These are phyloP conservation scores for Alternaria conjuncta DNA, from an alignment of 2,329 filamentous ascomycete species.

Conservation along the genomic window DNA sequence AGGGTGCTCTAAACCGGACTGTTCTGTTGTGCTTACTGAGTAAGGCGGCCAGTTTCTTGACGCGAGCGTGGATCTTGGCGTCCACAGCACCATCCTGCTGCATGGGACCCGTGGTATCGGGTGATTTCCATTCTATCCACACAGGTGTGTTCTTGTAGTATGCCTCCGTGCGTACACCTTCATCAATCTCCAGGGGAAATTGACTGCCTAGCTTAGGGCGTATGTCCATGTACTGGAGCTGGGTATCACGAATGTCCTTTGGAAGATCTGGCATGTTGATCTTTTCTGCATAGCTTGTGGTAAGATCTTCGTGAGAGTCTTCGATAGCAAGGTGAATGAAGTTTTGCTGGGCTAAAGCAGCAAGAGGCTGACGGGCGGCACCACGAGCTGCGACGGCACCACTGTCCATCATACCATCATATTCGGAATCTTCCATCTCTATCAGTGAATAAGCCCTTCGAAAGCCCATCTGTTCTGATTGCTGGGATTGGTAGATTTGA, in stretches of 20 bases:
- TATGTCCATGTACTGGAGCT: constrained; percentile 22
- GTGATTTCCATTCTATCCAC: constrained; percentile 50
- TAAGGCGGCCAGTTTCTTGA: constrained; percentile 40
- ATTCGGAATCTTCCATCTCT: constrained; percentile 28
- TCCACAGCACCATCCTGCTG: constrained; percentile 26
- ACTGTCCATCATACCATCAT: constrained; percentile 16
- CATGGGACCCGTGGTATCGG: constrained; percentile 28
- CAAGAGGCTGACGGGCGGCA: constrained; percentile 29
- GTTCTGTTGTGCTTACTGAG: constrained; percentile 40
- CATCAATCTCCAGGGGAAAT: constrained; percentile 25
- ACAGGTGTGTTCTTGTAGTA: constrained; percentile 32
- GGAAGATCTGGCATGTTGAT: constrained; percentile 32
- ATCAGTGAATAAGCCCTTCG: constrained; percentile 16
- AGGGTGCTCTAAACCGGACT: constrained; percentile 42
- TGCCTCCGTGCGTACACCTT: constrained; percentile 39
- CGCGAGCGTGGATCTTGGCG: constrained; percentile 38
- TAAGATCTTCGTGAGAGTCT: constrained; percentile 27
- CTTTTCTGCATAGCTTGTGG: constrained; percentile 30
- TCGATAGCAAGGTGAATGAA: constrained; percentile 46
- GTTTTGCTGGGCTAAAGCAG: constrained; percentile 44
- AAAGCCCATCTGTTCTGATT: constrained; percentile 23
- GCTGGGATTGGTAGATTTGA: constrained; percentile 35
- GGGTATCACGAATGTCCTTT: constrained; percentile 13
- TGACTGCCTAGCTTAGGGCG: constrained; percentile 19
- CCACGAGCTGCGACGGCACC: constrained; percentile 6